Percentiles rank a stretch among this genome's conserved stretches.
Evolutionary conservation across 306 rosid genomes (phyloP).

Genomic region (Casuarina cunninghamiana): DNA sequence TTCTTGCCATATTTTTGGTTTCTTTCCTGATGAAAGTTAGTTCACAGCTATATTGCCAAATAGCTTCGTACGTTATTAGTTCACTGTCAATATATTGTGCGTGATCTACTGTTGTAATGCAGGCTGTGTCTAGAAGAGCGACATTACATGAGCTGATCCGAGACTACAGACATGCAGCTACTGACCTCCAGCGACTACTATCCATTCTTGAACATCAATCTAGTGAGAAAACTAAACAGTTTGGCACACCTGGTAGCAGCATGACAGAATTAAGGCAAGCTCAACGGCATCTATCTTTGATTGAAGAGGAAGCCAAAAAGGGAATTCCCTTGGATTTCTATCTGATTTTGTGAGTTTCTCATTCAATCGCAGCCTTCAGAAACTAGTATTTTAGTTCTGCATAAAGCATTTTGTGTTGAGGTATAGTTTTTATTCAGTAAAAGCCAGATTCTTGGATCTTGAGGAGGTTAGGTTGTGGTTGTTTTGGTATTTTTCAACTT

Average conservation of each 20-base stretch:
- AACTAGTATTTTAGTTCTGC: not conserved
- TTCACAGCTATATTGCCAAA: not conserved
- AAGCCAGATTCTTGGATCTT: not conserved
- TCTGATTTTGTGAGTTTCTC: conserved; percentile 76
- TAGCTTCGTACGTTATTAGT: not conserved
- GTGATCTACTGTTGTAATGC: conserved; percentile 30
- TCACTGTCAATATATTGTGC: not conserved
- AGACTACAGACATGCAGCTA: conserved; percentile 74
- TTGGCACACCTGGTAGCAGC: conserved; percentile 44
- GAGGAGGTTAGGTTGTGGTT: not conserved
- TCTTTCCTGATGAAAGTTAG: not conserved
- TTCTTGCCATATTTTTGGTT: not conserved
- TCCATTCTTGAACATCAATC: conserved; percentile 65
- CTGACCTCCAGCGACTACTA: conserved; percentile 64
- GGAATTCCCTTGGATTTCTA: conserved; percentile 72
- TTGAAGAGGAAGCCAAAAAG: conserved; percentile 73
- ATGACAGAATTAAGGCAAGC: conserved; percentile 67
- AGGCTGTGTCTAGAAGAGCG: conserved; percentile 96
- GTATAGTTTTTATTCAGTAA: not conserved
- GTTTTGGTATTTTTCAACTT: conserved; percentile 22
- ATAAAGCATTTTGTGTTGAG: conserved; percentile 12
- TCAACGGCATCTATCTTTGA: conserved; percentile 43
- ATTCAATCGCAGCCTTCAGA: conserved; percentile 17
- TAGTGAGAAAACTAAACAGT: conserved; percentile 45
- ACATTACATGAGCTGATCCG: conserved; percentile 80